Evolutionary conservation across 2,329 filamentous ascomycete species (phyloP).

Genomic region (Botryotinia calthae): DNA sequence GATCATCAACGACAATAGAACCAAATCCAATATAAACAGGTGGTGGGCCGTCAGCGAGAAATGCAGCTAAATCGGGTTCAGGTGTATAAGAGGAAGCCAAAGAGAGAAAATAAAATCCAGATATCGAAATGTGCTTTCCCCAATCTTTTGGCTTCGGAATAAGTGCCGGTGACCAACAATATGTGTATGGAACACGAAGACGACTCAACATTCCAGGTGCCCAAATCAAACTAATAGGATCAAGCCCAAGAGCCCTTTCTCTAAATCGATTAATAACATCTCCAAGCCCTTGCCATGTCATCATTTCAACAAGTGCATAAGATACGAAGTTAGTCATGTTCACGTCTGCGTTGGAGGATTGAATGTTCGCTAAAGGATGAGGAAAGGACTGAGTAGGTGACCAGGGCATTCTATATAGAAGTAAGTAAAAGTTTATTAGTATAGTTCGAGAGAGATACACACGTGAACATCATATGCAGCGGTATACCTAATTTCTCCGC

Average conservation of each 20-base stretch:
- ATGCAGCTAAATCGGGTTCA: conserved; percentile 60
- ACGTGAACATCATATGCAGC: conserved; percentile 88
- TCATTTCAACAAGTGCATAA: conserved; percentile 67
- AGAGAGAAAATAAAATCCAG: conserved; percentile 75
- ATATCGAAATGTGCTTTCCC: conserved; percentile 67
- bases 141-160: conserved; percentile 80
- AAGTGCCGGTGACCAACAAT: conserved; percentile 80
- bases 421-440: conserved; percentile 7
- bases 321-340: conserved; percentile 66
- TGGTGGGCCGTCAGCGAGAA: conserved; percentile 65
- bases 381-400: conserved; percentile 68
- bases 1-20: conserved; percentile 77
- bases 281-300: conserved; percentile 76
- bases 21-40: conserved; percentile 83
- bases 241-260: conserved; percentile 69
- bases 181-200: conserved; percentile 79
- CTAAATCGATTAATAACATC: conserved; percentile 90
- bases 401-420: conserved; percentile 58
- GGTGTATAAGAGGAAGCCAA: conserved; percentile 65
- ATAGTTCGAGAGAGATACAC: conserved; percentile 40
- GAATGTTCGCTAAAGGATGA: conserved; percentile 67
- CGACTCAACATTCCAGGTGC: conserved; percentile 76
- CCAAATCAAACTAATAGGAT: conserved; percentile 76
- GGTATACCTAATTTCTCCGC: conserved; percentile 74
- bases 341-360: conserved; percentile 60